Base-by-base conservation (phyloP, 108 stramenopile genomes). In the Schizochytrium sp. region DNA sequence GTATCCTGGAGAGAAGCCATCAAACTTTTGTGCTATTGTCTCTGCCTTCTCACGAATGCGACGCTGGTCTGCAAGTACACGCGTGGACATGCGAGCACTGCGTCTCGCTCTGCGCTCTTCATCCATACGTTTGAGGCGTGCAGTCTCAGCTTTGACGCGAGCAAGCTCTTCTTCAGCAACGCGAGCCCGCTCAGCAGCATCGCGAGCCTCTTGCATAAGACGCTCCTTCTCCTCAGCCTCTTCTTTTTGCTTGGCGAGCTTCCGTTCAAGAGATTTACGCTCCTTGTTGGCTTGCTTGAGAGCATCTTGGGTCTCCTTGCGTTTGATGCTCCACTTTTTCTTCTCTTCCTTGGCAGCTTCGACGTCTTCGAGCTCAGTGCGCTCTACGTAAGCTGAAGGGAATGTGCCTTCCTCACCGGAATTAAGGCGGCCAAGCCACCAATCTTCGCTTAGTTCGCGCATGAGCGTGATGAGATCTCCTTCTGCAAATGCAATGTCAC, bases 301-400 rank as follows among this genome's bases (percentile, higher is more conserved):
- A 5, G 47, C 76, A 38, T 40, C n/a, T 53, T 83, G 47, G 50
- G 47, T 50, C 5, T 83, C 76, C 28, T 83, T 83, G 47, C 53
- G 47, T 53, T 19, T 83, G 5, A 40, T 2, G 53, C 76, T 83
- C 76, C 76, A 83, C 76, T 53, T 49, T 40, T 83, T 83, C 76
- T 83, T 83, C 0, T 83, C 76, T n/a, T 17, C 76, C 53, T 83
- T 83, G 76, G 76, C 76, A n/a, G 76, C 76, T 40, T 83, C 76
- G 3, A 55, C 53, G 3, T 83, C 76, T 40, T 83, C 76, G 50
- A 83, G 76, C 76, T 83, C 76, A n/a, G 76, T 83, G 47, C 53
- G 47, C 76, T 83, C 76, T n/a, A 83, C 76, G 47, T 55, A 55
- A 46, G 47, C 5, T 47, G 76, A 10, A 5, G 76, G 76, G 47